phyloP scores from a whole-genome alignment of 2,329 filamentous ascomycete genomes.

The Pochonia chlamydosporia region DNA sequence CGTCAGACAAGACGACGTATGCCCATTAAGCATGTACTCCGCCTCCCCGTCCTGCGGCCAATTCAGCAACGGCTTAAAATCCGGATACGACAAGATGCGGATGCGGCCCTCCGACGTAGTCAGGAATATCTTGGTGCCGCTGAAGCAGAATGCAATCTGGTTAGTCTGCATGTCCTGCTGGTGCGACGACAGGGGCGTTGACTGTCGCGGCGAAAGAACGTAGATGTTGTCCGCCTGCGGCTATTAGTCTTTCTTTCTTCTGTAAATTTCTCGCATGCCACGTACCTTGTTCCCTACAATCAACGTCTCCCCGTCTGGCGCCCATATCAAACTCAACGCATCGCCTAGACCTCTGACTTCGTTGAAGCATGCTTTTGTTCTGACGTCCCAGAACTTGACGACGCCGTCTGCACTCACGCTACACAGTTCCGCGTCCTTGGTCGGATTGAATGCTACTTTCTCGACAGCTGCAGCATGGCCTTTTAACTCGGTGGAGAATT shows the following conservation, averaged over 20 bases:
- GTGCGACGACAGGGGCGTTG: conserved; percentile 50
- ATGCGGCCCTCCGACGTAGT: conserved; percentile 67
- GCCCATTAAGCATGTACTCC: conserved; percentile 62
- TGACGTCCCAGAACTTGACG: conserved; percentile 75
- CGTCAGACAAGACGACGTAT: conserved; percentile 66
- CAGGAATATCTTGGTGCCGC: conserved; percentile 63
- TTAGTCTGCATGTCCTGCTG: conserved; percentile 63
- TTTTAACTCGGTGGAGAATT: conserved; percentile 70
- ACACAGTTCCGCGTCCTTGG: conserved; percentile 70
- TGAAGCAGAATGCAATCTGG: conserved; percentile 69
- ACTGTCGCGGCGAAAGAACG: conserved; percentile 54
- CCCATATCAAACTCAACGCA: conserved; percentile 68
- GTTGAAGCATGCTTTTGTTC: conserved; percentile 64
- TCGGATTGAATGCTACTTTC: conserved; percentile 72
- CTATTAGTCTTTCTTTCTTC: no score
- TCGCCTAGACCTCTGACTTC: conserved; percentile 62
- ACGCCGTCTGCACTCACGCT: conserved; percentile 69
- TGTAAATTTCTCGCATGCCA: no score
- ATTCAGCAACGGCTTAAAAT: conserved; percentile 49
- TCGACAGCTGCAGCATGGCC: conserved; percentile 62
- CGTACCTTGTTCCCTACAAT: conserved; percentile 68
- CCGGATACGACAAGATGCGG: conserved; percentile 64
- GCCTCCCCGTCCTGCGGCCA: conserved; percentile 35
- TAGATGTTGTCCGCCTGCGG: conserved; percentile 56
- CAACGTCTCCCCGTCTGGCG: conserved; percentile 62